Base-by-base conservation (phyloP, 306 rosid species). In the Glycine tomentella region DNA sequence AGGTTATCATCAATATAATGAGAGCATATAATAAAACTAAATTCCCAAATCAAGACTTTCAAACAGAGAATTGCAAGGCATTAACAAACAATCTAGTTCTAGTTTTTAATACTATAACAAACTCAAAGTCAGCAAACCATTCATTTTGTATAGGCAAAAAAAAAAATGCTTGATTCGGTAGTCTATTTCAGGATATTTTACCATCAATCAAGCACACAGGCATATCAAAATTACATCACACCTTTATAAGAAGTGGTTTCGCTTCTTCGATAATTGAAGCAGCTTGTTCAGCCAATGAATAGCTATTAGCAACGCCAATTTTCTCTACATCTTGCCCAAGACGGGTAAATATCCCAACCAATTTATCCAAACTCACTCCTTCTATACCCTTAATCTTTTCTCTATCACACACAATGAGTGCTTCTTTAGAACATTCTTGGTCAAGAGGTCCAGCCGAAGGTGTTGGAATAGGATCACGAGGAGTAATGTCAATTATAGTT, bases 321-420 rank as follows among this genome's bases (percentile, higher is more conserved):
- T 89, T 90, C 93, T 95, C 99, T 56, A 91, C 93, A 82, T 91
- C 99, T 42, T 92, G 88, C 69, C 99, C 99, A 42, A 95, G 89
- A 78, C 99, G 97, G 68, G 98, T 95, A 72, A 90, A 95, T 76
- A 93, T 88, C 55, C 99, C 98, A 53, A 95, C 98, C 82, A 95
- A 83, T 74, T 85, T 94, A 83, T 95, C 99, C 93, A 95, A 88
- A 73, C 97, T 95, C 57, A 95, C 97, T 44, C 99, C 99, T 83
- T 93, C 96, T 70, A 50, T 10, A 69, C 99, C 96, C 87, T 84
- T 86, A 58, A 95, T 85, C 94, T 83, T 95, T 79, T 93, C 92
- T 79, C 88, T 87, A 80, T 95, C 97, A 66, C 97, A 95, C 79
- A 95, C 76, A 80, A 95, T 93, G 51, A 95, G 87, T 76, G 96